These are phyloP conservation scores for Mycena albidolilacea DNA, from an alignment of 768 basidiomycete genomes.

Conservation along the genomic window DNA sequence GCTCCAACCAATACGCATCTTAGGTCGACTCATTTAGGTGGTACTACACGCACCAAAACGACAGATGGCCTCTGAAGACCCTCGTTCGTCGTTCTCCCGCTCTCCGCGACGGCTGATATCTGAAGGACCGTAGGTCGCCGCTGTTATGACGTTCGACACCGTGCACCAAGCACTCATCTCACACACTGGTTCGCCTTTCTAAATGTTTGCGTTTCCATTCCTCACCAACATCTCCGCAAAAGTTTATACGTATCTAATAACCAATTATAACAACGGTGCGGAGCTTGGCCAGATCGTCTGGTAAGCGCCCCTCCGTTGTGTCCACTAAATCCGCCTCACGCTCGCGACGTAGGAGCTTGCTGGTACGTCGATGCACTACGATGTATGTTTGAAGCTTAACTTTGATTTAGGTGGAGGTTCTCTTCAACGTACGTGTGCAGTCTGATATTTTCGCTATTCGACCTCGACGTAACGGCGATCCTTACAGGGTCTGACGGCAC, in stretches of 20 bases:
- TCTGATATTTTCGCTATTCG: not conserved
- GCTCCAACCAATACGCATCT: not conserved
- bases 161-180: conserved; percentile 68
- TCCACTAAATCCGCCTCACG: not conserved
- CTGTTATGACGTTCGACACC: conserved; percentile 66
- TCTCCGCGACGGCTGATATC: not conserved
- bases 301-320: conserved; percentile 47
- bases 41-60: conserved; percentile 66
- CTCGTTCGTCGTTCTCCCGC: conserved; percentile 53
- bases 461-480: conserved; percentile 9
- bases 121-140: conserved; percentile 56
- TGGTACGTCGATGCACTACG: conserved; percentile 46
- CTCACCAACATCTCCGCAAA: not conserved
- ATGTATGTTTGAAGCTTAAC: conserved; percentile 1
- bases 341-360: conserved; percentile 49
- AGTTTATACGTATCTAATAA: conserved; percentile 67
- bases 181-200: conserved; percentile 57
- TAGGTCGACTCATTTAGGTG: conserved; percentile 22
- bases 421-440: conserved; percentile 59
- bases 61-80: conserved; percentile 62
- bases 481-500: conserved; percentile 58
- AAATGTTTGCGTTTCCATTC: not conserved
- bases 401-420: conserved; percentile 57
- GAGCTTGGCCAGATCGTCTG: conserved; percentile 55
- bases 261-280: conserved; percentile 51